phyloP scores from a whole-genome alignment of 1,139 yeast species.

The Geotrichum phurueaensis region DNA sequence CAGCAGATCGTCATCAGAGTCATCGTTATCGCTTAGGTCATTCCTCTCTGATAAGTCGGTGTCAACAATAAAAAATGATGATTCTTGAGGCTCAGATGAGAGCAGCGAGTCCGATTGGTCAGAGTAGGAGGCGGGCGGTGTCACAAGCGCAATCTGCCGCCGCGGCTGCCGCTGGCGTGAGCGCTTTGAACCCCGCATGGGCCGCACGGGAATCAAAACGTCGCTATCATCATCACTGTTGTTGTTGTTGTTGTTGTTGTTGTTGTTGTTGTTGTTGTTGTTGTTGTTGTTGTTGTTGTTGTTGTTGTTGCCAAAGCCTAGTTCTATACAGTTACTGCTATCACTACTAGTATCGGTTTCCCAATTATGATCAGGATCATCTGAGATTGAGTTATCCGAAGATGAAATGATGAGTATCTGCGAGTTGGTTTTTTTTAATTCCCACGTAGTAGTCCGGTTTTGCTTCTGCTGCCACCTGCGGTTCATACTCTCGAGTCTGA shows the following conservation, averaged over 20 bases:
- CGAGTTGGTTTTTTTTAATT: too few relatives aligned
- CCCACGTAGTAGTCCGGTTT: too few relatives aligned
- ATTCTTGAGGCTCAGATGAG: neutral
- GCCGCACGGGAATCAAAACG: neutral
- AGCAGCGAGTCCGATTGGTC: neutral
- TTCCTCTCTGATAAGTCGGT: too few relatives aligned
- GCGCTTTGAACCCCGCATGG: neutral
- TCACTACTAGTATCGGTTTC: too few relatives aligned
- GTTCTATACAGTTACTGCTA: too few relatives aligned
- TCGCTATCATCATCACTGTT: neutral
- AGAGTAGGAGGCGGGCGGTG: neutral
- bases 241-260: neutral
- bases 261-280: neutral
- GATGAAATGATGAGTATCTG: too few relatives aligned
- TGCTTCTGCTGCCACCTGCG: neutral
- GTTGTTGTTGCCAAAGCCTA: too few relatives aligned
- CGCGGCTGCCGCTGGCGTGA: neutral
- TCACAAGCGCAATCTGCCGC: neutral
- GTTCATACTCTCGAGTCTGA: too few relatives aligned
- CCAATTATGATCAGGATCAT: too few relatives aligned
- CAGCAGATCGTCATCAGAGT: neutral
- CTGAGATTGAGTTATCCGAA: too few relatives aligned
- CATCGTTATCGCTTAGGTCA: neutral
- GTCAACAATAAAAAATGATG: neutral
- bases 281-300: neutral